A percentile compares a stretch with the other conserved stretches of the same genome.
These are phyloP conservation scores for Pochonia chlamydosporia DNA, from an alignment of 2,329 filamentous ascomycete genomes.

Conservation along the genomic window DNA sequence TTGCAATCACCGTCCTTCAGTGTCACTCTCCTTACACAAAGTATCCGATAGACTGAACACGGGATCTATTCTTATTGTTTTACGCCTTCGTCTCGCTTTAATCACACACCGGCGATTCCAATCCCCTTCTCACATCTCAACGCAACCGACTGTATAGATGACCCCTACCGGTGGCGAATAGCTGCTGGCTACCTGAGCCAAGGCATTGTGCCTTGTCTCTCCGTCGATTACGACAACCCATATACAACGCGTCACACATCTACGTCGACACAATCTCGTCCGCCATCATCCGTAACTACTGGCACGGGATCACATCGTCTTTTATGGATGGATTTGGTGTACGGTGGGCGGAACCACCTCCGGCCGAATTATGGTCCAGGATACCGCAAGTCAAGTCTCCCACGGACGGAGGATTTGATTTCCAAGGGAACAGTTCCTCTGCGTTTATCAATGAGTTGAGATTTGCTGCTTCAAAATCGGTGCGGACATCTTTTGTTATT, in stretches of 20 bases:
- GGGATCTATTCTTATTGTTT: no score
- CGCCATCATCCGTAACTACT: no score
- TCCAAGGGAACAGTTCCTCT: constrained; percentile 35
- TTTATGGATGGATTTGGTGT: constrained; percentile 5
- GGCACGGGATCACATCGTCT: no score
- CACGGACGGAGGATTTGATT: constrained; percentile 20
- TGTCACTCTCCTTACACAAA: no score
- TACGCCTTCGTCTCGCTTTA: no score
- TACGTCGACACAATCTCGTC: no score
- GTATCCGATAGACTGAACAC: no score
- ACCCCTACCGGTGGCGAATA: not conserved
- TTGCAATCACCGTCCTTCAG: no score
- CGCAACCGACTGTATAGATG: not conserved
- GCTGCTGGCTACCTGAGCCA: constrained; percentile 4
- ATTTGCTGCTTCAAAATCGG: constrained; percentile 48
- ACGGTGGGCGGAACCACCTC: constrained; percentile 7
- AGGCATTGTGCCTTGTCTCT: constrained; percentile 2
- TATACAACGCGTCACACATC: no score
- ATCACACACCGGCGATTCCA: not conserved
- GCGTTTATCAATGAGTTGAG: constrained; percentile 44
- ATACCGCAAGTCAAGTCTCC: constrained; percentile 7
- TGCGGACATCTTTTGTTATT: constrained; percentile 56
- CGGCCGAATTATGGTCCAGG: constrained; percentile 9
- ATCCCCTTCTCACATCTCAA: not conserved
- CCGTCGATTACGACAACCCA: constrained; percentile 3